Conservation (phyloP, 2,329 filamentous ascomycete genomes). For the Pestalotiopsis fici region DNA sequence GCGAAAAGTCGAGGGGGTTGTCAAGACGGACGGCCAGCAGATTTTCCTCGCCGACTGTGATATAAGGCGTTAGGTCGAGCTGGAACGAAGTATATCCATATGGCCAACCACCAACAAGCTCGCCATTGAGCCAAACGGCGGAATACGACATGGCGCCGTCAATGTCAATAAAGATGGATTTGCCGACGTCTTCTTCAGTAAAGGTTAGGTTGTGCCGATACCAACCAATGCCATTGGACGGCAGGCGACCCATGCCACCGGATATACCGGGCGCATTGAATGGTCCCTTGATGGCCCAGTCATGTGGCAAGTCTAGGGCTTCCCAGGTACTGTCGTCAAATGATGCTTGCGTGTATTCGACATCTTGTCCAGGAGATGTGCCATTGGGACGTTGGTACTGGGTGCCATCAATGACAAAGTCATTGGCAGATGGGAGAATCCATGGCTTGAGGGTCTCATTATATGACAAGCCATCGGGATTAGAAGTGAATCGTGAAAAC, state of each 20-base stretch:
- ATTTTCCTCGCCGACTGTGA: conserved; percentile 36
- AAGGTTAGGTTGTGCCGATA: conserved; percentile 43
- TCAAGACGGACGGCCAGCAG: conserved; percentile 52
- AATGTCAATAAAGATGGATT: conserved; percentile 29
- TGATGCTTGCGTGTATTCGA: conserved; percentile 25
- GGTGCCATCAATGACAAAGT: conserved; percentile 27
- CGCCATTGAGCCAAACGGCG: conserved; percentile 52
- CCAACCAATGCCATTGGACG: conserved; percentile 53
- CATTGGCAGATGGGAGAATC: conserved; percentile 32
- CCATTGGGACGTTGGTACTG: conserved; percentile 22
- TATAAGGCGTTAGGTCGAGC: conserved; percentile 48
- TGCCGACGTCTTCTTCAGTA: conserved; percentile 15
- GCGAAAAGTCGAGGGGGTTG: conserved; percentile 46
- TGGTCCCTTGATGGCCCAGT: conserved; percentile 45
- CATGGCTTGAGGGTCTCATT: conserved; percentile 27
- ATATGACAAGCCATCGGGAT: conserved; percentile 35
- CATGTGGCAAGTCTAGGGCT: conserved; percentile 39
- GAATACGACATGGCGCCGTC: conserved; percentile 55
- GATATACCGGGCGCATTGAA: conserved; percentile 34
- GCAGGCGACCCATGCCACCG: conserved; percentile 44
- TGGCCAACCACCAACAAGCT: conserved; percentile 52
- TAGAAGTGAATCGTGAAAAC: conserved; percentile 33
- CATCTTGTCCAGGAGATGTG: conserved; percentile 22
- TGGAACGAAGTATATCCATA: conserved; percentile 53
- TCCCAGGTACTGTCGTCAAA: conserved; percentile 36